Base-by-base conservation (phyloP, 106 monocot species). In the Phalaenopsis aphrodite region DNA sequence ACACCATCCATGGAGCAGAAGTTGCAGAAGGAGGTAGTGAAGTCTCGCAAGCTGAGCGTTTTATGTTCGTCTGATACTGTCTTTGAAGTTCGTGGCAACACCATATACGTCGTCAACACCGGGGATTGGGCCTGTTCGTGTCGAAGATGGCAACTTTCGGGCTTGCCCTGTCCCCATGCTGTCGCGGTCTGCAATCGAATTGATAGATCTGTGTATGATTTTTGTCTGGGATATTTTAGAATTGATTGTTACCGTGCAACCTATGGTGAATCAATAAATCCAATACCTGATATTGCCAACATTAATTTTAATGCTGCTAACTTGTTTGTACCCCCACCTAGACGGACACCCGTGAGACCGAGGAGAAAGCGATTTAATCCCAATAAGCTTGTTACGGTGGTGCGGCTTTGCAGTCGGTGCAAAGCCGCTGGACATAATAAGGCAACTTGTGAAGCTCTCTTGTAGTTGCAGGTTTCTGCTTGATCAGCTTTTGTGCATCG, bases 61-160 rank as follows among this genome's bases (percentile, higher is more conserved):
- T 43, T 95, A 19, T 93, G 95, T 72, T 93, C 93, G 42, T 92
- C 95, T 15, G 95, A 95, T 41, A 93, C 87, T n/a, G 83, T 95
- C 43, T 95, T 93, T 74, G 95, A 95, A 84, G 95, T 95, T 14
- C 87, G 95, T 46, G 92, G 93, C 19, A 89, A 86, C 72, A 82
- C 83, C 0, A 93, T 95, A 19, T 89, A 75, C 82, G 95, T 93
- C 12, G 87, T 95, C 30, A 84, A 95, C 66, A 82, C 86, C 43
- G 91, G 76, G 3, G 86, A 61, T 6, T 93, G 88, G 87, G 88
- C 86, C 43, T 95, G 95, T 86, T 91, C 93, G 0, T 95, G 95
- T 71, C 42, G 89, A 16, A 83, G 95, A 69, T 95, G 95, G 95
- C 93, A 93, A 77, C 81, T 92, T 45, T 89, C 87, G 18, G 95